Conservation (phyloP, 768 basidiomycete species). For the Clitopilus hobsonii region DNA sequence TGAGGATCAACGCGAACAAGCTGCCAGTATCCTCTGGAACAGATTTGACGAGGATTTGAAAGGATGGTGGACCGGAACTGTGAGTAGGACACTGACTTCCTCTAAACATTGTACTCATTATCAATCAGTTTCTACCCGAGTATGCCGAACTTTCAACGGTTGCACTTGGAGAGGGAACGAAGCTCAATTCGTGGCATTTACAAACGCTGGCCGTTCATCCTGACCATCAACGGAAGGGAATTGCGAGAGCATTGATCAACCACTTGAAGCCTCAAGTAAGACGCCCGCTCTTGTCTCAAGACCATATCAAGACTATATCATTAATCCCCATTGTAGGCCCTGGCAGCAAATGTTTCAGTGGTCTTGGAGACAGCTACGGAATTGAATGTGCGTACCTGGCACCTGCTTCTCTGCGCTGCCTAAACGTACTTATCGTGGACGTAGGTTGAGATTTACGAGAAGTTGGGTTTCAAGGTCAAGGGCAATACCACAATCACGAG, state of each 20-base stretch:
- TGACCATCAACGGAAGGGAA: constrained; percentile 6
- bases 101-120: background rate
- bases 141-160: background rate
- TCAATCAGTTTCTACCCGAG: constrained; percentile 1
- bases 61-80: background rate
- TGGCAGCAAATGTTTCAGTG: too few species aligned
- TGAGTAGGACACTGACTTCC: background rate
- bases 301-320: too few species aligned
- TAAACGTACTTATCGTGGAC: too few species aligned
- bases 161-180: constrained; percentile 3
- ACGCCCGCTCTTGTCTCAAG: too few species aligned
- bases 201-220: constrained; percentile 12
- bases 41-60: background rate
- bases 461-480: too few species aligned
- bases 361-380: too few species aligned
- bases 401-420: too few species aligned
- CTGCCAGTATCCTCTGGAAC: background rate
- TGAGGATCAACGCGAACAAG: constrained; percentile 1
- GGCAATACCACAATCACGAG: too few species aligned
- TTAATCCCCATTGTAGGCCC: too few species aligned
- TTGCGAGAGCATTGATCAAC: constrained; percentile 6
- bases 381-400: too few species aligned
- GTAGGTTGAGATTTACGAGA: too few species aligned
- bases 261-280: background rate
- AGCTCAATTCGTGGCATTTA: constrained; percentile 9